Conservation (phyloP, 768 basidiomycete species). For the Mycena polygramma region DNA sequence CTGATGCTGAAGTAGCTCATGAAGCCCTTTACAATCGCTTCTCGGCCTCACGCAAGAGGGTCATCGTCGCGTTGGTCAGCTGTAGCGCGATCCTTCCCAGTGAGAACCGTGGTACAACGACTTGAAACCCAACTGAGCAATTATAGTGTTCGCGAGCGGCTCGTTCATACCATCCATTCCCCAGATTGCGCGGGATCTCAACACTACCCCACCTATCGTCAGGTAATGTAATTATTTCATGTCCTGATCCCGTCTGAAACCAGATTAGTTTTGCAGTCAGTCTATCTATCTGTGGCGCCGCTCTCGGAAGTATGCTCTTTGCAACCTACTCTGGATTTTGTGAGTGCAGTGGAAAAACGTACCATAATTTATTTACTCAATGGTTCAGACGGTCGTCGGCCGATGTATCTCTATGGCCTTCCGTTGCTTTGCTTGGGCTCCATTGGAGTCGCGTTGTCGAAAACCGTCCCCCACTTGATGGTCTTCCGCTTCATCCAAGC, state of each 20-base stretch:
- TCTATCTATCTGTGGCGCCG: slow-evolving; percentile 58
- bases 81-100: slow-evolving; percentile 67
- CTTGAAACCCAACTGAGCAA: neutral
- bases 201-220: slow-evolving; percentile 56
- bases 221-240: slow-evolving; percentile 46
- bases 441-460: slow-evolving; percentile 59
- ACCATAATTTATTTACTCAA: neutral
- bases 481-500: slow-evolving; percentile 68
- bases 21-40: slow-evolving; percentile 62
- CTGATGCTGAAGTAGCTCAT: slow-evolving; percentile 32
- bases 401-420: slow-evolving; percentile 62
- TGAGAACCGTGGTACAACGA: slow-evolving; percentile 44
- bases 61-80: slow-evolving; percentile 65
- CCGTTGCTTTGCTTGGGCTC: slow-evolving; percentile 64
- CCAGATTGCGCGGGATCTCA: slow-evolving; percentile 63
- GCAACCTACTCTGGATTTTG: slow-evolving; percentile 64
- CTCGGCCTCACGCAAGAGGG: slow-evolving; percentile 54
- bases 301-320: slow-evolving; percentile 63
- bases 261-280: slow-evolving; percentile 60
- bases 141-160: slow-evolving; percentile 60
- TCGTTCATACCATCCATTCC: slow-evolving; percentile 69
- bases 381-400: slow-evolving; percentile 62
- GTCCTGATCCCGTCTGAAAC: neutral
- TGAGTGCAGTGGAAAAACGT: slow-evolving; percentile 37
- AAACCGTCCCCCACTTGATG: slow-evolving; percentile 55